A percentile compares a stretch with the other conserved stretches of the same genome.
These are phyloP conservation scores for Cryptococcus maquisensis DNA, from an alignment of 1,284 basidiomycete species.

Conservation along the genomic window DNA sequence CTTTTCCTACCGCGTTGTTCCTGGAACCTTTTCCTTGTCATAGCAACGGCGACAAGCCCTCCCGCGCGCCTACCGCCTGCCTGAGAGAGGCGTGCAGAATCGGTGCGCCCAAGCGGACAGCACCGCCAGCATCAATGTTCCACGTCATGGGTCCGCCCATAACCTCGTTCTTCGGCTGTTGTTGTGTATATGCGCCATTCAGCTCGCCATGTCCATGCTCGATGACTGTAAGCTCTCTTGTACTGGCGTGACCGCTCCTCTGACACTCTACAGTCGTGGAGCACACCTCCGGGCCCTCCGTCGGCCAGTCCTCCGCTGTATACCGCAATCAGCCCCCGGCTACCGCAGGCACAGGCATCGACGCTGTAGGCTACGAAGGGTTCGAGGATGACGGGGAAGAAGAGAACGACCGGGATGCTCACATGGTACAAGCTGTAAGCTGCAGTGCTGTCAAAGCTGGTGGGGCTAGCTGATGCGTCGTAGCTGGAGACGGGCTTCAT, in stretches of 20 bases:
- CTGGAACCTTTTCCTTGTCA: too few species aligned
- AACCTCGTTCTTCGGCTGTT: too few species aligned
- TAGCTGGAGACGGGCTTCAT: conserved; percentile 51
- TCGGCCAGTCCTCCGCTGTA: conserved; percentile 7
- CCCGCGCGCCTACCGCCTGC: too few species aligned
- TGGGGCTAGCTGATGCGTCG: conserved; percentile 1
- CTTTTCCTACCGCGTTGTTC: too few species aligned
- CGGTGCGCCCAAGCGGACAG: too few species aligned
- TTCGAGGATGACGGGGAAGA: conserved; percentile 70
- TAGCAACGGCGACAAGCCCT: too few species aligned
- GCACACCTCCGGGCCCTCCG: conserved; percentile 60
- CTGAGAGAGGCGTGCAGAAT: too few species aligned
- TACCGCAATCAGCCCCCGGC: conserved; percentile 22
- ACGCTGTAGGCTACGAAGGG: conserved; percentile 72
- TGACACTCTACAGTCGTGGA: conserved; percentile 64
- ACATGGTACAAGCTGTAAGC: conserved; percentile 33
- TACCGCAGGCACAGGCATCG: conserved; percentile 52
- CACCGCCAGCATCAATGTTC: too few species aligned
- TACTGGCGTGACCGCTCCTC: neutral
- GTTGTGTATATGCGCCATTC: neutral
- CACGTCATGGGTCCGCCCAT: too few species aligned
- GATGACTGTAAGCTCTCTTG: conserved; percentile 67
- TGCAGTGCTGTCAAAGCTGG: neutral
- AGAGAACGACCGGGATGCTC: conserved; percentile 29
- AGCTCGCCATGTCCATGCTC: conserved; percentile 57